phyloP scores from a whole-genome alignment of 106 monocot species.

The Ottelia alismoides region DNA sequence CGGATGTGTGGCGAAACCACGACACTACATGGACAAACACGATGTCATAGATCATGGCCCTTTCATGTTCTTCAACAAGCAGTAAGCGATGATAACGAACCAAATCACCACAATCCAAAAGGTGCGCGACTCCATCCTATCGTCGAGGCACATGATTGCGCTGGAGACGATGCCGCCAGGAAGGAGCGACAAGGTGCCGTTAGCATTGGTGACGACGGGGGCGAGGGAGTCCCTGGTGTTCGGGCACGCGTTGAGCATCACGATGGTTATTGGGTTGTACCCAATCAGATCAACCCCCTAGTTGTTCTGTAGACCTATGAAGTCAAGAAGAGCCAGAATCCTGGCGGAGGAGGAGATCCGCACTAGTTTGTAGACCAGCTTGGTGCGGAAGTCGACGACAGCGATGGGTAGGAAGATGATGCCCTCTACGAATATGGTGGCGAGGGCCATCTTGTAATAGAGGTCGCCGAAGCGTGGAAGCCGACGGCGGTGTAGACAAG shows the following conservation, averaged over 20 bases:
- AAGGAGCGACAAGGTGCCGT: slow-evolving; percentile 29
- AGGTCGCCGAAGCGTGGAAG: slow-evolving; percentile 49
- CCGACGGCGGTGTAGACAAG: slow-evolving; percentile 51
- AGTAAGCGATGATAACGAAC: too few species aligned
- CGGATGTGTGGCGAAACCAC: too few species aligned
- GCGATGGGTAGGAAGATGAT: slow-evolving; percentile 35
- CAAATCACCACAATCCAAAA: slow-evolving; percentile 53
- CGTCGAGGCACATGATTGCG: slow-evolving; percentile 30
- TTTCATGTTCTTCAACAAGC: too few species aligned
- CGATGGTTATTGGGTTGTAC: slow-evolving; percentile 30
- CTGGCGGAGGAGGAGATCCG: too few species aligned
- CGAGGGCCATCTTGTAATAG: too few species aligned
- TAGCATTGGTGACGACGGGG: slow-evolving; percentile 28
- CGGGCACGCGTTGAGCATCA: slow-evolving; percentile 43
- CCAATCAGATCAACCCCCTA: slow-evolving; percentile 40
- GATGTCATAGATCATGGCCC: too few species aligned
- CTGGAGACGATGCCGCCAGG: slow-evolving; percentile 38
- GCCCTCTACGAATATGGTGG: slow-evolving; percentile 45
- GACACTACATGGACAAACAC: slow-evolving; percentile 44
- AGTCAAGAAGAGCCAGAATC: too few species aligned
- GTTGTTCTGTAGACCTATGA: slow-evolving; percentile 38
- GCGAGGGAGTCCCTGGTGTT: too few species aligned
- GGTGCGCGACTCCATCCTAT: slow-evolving; percentile 36
- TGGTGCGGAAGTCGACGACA: too few species aligned
- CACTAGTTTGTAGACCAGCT: too few species aligned